Evolutionary conservation across 225 moss, liverwort and hornwort genomes (phyloP), one percentile per base, ranked within the genome.

Genomic region (Ulota crispa): DNA sequence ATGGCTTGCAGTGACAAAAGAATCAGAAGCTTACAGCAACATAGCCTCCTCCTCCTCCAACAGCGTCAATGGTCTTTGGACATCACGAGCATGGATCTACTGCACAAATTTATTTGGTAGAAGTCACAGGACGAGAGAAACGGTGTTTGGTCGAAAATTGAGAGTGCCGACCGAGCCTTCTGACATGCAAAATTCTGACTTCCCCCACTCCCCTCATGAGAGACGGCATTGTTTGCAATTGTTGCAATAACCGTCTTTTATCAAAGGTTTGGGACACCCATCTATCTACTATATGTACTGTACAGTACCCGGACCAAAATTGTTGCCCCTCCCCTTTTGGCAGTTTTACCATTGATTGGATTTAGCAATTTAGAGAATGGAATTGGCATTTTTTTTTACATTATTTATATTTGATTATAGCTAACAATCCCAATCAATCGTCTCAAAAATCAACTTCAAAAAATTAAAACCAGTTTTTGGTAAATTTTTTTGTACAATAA

Each of bases 21-120:
- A 39, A 42, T 30, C 41, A 63, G n/a, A 79, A 70, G 79, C 64
- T 70, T 57, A 50, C 75, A 70, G 15, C 50, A 70, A 47, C 43
- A 37, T 27, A 27, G 11, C 24, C 37, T 69, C 24, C 37, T 69
- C 67, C 23, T 37, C 36, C 27, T 67, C 39, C 34, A 14, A 18
- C 43, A 75, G 56, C 55, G 27, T 64, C 23, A 34, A 50, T 21
- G 1, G 10, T 16, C 21, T 19, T 18, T 39, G 20, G 24, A 31
- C 54, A 30, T 0, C 23, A 43, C 13, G 12, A 36, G 8, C 63
- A 60, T 71, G 32, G 1, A n/a, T 39, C n/a, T 24, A 15, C 8
- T 59, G 28, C 36, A 8, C 8, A 32, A 24, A 0, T 45, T 50
- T 50, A 4, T 50, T 2, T 65, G 37, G 57, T 63, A 34, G 36